Evolutionary conservation across 192 early-diverging fungal species (phyloP), one percentile per base, ranked within the genome.

Genomic region (Chytriomyces hyalinus): DNA sequence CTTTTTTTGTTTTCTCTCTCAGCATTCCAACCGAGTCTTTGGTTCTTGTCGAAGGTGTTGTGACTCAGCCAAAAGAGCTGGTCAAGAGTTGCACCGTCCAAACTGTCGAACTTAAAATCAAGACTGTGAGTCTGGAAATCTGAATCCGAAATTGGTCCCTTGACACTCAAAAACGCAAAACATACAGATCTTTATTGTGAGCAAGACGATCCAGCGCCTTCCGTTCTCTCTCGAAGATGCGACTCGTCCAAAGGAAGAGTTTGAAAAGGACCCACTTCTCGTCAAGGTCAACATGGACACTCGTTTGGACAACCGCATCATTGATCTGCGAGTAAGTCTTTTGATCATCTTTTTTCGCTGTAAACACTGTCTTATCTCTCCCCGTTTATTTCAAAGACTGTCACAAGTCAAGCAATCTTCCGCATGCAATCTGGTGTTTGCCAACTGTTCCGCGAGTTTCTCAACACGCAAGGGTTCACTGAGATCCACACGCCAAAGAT

Each of bases 401-500:
- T 87, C 77, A 93, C 98, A 73, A 98, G 97, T 88, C 93, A 99
- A 50, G 93, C 95, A 50, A 97, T 98, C 72, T 99, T 99, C 93
- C 91, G 93, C 73, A 91, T 99, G 77, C 98, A 99, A 84, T 92
- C 92, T 45, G 97, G 92, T 51, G 92, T 99, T 11, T 92, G 92
- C 87, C 89, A 88, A 70, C 88, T 98, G 77, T 99, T 99, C 94
- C 91, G 98, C 76, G 96, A 98, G 79, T 99, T 92, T 82, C 85
- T 99, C 62, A 87, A 92, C 63, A 80, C 83, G 26, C 84, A 93
- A 62, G 85, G 85, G 49, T 98, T 97, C 62, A 91, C 93, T 72
- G 98, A 99, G 85, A 98, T 99, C 78, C 98, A 99, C 83, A 91
- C 96, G 26, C 98, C 98, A 79, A 99, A 99, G 89, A 90, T 99